phyloP scores from a whole-genome alignment of 768 basidiomycete genomes.

The Leucosporidium scottii region DNA sequence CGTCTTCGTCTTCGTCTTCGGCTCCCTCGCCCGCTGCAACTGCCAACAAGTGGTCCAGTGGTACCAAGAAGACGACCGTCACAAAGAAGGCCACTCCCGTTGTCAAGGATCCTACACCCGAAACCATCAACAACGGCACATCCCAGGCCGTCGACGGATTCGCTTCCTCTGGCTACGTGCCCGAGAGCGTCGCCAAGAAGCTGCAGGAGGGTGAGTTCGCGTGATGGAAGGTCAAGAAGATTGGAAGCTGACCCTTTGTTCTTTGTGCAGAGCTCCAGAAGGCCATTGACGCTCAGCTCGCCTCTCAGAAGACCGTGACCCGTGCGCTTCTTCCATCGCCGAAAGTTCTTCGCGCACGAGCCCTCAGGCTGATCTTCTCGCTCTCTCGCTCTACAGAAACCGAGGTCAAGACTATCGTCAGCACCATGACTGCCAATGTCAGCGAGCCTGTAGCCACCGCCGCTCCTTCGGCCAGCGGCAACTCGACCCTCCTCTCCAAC shows the following conservation, averaged over 20 bases:
- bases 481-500: constrained; percentile 23
- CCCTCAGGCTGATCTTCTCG: too few relatives aligned
- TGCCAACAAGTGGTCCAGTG: neutral
- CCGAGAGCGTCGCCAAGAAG: constrained; percentile 4
- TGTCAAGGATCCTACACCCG: constrained; percentile 10
- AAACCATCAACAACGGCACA: constrained; percentile 13
- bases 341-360: neutral
- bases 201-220: neutral
- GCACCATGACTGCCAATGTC: too few relatives aligned
- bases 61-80: neutral
- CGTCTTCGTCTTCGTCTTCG: neutral
- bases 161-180: constrained; percentile 15
- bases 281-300: constrained; percentile 19
- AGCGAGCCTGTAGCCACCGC: neutral
- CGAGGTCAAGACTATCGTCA: too few relatives aligned
- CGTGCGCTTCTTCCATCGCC: neutral
- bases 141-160: constrained; percentile 14
- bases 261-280: neutral
- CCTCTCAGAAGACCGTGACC: constrained; percentile 7
- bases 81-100: constrained; percentile 24
- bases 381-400: too few relatives aligned
- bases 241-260: neutral
- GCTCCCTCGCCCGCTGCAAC: neutral
- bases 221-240: neutral
- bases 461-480: constrained; percentile 34